A percentile compares a stretch with the other conserved stretches of the same genome.
Conservation (phyloP, 495 filamentous ascomycete genomes). For the Glutinoglossum americanum region DNA sequence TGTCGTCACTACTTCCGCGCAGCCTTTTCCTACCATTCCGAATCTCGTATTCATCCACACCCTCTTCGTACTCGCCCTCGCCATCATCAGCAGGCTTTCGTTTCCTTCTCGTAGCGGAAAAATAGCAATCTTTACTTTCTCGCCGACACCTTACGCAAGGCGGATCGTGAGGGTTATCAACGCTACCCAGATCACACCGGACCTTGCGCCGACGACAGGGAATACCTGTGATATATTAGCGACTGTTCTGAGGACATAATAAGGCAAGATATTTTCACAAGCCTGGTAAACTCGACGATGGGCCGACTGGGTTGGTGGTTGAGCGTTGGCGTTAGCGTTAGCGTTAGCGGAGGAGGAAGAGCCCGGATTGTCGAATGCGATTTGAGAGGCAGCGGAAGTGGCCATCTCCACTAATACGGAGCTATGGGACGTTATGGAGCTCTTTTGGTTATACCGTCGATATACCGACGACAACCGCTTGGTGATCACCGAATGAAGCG, state of each 20-base stretch:
- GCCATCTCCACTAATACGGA: not conserved
- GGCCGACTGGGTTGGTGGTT: not conserved
- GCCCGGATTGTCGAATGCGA: not conserved
- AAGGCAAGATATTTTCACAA: not conserved
- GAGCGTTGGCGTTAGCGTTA: not conserved
- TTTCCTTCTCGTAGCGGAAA: slow-evolving; percentile 89
- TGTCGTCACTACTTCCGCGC: slow-evolving; percentile 7
- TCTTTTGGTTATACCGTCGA: not conserved
- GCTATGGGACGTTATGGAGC: not conserved
- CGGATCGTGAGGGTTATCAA: slow-evolving; percentile 83
- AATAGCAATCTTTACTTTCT: slow-evolving; percentile 87
- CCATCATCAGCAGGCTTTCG: slow-evolving; percentile 46
- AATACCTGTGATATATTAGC: slow-evolving; percentile 26
- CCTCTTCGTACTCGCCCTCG: slow-evolving; percentile 16
- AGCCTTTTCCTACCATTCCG: slow-evolving; percentile 18
- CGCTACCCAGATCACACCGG: slow-evolving; percentile 80
- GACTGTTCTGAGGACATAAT: not conserved
- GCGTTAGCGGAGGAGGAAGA: not conserved
- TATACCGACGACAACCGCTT: not conserved
- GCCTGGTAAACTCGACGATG: not conserved
- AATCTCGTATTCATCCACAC: slow-evolving; percentile 15
- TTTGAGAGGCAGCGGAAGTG: not conserved
- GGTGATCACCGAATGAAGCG: not conserved
- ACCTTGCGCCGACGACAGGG: slow-evolving; percentile 82
- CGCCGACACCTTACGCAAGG: slow-evolving; percentile 85